Conservation (phyloP, 2,329 filamentous ascomycete genomes). For the Dactylellina sp. region DNA sequence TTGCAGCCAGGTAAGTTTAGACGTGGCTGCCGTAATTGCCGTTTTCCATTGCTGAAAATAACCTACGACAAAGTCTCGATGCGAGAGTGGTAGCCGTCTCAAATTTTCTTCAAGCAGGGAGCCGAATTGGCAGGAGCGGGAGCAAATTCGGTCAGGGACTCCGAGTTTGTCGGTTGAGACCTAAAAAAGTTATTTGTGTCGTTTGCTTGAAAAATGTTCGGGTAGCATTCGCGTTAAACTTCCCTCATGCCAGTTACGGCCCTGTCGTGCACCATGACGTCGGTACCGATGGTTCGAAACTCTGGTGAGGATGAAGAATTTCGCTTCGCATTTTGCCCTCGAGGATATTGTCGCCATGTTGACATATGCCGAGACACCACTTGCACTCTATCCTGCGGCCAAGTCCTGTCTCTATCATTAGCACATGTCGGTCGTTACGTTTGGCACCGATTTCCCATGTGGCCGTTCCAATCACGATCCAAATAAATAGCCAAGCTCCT, state of each 20-base stretch:
- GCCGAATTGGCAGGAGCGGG: slow-evolving; percentile 49
- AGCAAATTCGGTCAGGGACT: slow-evolving; percentile 23
- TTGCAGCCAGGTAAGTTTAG: slow-evolving; percentile 16
- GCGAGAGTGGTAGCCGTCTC: slow-evolving; percentile 24
- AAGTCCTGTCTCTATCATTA: slow-evolving; percentile 40
- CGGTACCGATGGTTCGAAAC: slow-evolving; percentile 22
- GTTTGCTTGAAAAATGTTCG: slow-evolving; percentile 27
- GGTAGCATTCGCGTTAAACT: slow-evolving; percentile 38
- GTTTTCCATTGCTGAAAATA: slow-evolving; percentile 57
- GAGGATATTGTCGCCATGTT: too few relatives aligned
- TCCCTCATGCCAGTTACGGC: slow-evolving; percentile 14
- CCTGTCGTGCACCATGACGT: slow-evolving; percentile 24
- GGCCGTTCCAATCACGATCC: slow-evolving; percentile 33
- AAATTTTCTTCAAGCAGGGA: slow-evolving; percentile 27
- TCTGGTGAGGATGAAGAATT: slow-evolving; percentile 3
- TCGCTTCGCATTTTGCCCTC: too few relatives aligned
- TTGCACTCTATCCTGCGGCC: neutral
- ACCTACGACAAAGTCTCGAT: slow-evolving; percentile 39
- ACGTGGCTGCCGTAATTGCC: slow-evolving; percentile 44
- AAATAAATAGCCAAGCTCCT: slow-evolving; percentile 39
- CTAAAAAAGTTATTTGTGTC: slow-evolving; percentile 14
- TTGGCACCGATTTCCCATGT: slow-evolving; percentile 23
- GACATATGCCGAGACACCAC: neutral
- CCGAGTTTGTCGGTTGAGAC: slow-evolving; percentile 10
- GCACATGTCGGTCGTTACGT: slow-evolving; percentile 33